phyloP scores from a whole-genome alignment of 495 filamentous ascomycete species.

The Aeminium ludgeri region DNA sequence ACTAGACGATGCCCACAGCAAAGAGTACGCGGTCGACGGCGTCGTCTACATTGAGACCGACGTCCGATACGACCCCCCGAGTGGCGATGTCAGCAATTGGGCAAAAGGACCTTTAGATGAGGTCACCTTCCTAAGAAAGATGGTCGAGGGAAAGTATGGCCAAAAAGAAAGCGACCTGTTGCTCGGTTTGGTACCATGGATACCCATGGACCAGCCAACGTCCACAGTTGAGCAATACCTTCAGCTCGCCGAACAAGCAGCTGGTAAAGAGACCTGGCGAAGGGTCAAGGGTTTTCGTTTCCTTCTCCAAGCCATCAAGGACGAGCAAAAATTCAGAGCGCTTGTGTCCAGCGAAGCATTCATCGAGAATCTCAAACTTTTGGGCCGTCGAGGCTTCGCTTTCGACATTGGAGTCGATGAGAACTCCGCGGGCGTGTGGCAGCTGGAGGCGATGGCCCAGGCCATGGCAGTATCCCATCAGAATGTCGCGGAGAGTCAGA shows the following conservation, averaged over 20 bases:
- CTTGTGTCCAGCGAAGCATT: slow-evolving; percentile 41
- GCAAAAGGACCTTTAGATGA: slow-evolving; percentile 48
- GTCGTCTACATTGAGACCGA: slow-evolving; percentile 76
- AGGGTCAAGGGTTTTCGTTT: slow-evolving; percentile 57
- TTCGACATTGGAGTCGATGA: slow-evolving; percentile 80
- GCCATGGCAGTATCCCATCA: slow-evolving; percentile 52
- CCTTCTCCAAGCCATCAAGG: slow-evolving; percentile 58
- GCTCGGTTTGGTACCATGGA: slow-evolving; percentile 61
- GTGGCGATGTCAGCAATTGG: slow-evolving; percentile 29
- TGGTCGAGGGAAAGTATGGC: slow-evolving; percentile 39
- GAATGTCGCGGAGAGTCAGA: slow-evolving; percentile 37
- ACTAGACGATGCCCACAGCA: not conserved
- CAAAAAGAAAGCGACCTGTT: slow-evolving; percentile 35
- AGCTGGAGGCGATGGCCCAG: slow-evolving; percentile 53
- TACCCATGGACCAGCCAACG: slow-evolving; percentile 48
- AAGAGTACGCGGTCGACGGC: slow-evolving; percentile 30
- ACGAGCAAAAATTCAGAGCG: slow-evolving; percentile 27
- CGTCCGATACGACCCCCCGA: slow-evolving; percentile 26
- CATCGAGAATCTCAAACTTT: slow-evolving; percentile 48
- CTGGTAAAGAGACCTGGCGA: slow-evolving; percentile 27
- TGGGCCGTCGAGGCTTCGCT: slow-evolving; percentile 37
- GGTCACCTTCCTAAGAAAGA: slow-evolving; percentile 46
- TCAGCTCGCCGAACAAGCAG: slow-evolving; percentile 22
- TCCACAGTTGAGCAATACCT: slow-evolving; percentile 19
- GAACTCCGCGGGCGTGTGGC: slow-evolving; percentile 45